Conservation (phyloP, 495 filamentous ascomycete species). For the Penicillium mononematosum region DNA sequence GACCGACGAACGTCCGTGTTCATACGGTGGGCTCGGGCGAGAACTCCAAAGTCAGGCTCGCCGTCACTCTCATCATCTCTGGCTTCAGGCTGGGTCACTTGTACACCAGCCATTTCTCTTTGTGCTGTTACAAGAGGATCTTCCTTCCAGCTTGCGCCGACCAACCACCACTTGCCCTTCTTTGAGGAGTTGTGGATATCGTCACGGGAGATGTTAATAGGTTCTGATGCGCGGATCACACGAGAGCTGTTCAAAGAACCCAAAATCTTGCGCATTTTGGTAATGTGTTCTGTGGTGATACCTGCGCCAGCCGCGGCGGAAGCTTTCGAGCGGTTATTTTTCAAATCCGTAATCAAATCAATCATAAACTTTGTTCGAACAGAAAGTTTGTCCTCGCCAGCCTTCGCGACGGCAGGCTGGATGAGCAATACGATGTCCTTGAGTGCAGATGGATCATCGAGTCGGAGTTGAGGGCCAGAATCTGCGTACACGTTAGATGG, state of each 20-base stretch:
- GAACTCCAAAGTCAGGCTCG: slow-evolving; percentile 64
- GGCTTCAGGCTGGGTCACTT: slow-evolving; percentile 15
- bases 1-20: slow-evolving; percentile 90
- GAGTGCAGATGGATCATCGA: slow-evolving; percentile 86
- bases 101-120: slow-evolving; percentile 31
- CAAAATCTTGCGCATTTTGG: slow-evolving; percentile 78
- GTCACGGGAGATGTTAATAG: slow-evolving; percentile 72
- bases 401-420: slow-evolving; percentile 64
- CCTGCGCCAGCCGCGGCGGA: slow-evolving; percentile 59
- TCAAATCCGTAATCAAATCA: slow-evolving; percentile 88
- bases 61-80: slow-evolving; percentile 47
- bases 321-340: slow-evolving; percentile 87
- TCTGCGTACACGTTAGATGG: slow-evolving; percentile 32
- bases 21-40: slow-evolving; percentile 85
- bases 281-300: slow-evolving; percentile 71
- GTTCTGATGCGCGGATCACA: slow-evolving; percentile 70
- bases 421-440: slow-evolving; percentile 86
- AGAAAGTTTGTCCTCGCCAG: slow-evolving; percentile 68
- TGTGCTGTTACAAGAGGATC: slow-evolving; percentile 42
- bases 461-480: slow-evolving; percentile 77
- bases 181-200: slow-evolving; percentile 80
- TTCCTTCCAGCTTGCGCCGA: slow-evolving; percentile 84
- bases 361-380: slow-evolving; percentile 98
- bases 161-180: slow-evolving; percentile 97
- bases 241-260: slow-evolving; percentile 67